Evolutionary conservation across 148 eudicot species (phyloP).

Genomic region (Camellia granthamiana): DNA sequence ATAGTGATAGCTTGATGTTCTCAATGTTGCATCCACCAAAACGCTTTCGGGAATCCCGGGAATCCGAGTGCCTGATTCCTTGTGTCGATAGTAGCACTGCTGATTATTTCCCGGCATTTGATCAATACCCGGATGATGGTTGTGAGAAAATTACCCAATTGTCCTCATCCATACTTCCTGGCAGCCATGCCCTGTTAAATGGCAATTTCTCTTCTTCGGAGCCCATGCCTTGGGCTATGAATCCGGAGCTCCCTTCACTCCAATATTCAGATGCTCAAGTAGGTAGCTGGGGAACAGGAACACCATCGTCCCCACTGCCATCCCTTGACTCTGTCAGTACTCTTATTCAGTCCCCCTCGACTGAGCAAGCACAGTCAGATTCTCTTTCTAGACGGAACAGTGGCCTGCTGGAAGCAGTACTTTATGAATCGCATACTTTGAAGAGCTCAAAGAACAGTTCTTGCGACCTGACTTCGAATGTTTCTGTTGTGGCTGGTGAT

Average conservation of each 20-base stretch:
- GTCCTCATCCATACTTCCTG: slow-evolving; percentile 32
- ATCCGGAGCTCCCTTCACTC: slow-evolving; percentile 39
- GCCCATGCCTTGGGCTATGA: slow-evolving; percentile 15
- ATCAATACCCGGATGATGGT: slow-evolving; percentile 13
- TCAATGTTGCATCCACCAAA: slow-evolving; percentile 16
- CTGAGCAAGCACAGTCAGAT: slow-evolving; percentile 51
- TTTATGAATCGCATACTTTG: slow-evolving; percentile 48
- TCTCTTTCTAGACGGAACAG: slow-evolving; percentile 52
- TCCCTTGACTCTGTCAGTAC: slow-evolving; percentile 62
- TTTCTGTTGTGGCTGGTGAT: slow-evolving; percentile 27
- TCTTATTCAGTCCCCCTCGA: slow-evolving; percentile 54
- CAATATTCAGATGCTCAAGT: slow-evolving; percentile 28
- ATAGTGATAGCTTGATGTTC: slow-evolving; percentile 3
- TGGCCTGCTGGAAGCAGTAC: slow-evolving; percentile 73
- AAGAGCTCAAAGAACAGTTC: slow-evolving; percentile 35
- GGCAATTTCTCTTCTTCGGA: slow-evolving; percentile 25
- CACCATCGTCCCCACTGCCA: slow-evolving; percentile 52
- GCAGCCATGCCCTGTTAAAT: slow-evolving; percentile 27
- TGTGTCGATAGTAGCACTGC: slow-evolving; percentile 23
- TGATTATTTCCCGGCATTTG: slow-evolving; percentile 19
- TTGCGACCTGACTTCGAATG: slow-evolving; percentile 25
- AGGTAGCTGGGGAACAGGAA: slow-evolving; percentile 36
- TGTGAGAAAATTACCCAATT: slow-evolving; percentile 22
- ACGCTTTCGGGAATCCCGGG: slow-evolving; percentile 26
- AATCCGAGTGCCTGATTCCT: slow-evolving; percentile 17